A percentile compares a stretch with the other conserved stretches of the same genome.
Evolutionary conservation across 768 basidiomycete genomes (phyloP).

Genomic region (Suillus ampliporus): DNA sequence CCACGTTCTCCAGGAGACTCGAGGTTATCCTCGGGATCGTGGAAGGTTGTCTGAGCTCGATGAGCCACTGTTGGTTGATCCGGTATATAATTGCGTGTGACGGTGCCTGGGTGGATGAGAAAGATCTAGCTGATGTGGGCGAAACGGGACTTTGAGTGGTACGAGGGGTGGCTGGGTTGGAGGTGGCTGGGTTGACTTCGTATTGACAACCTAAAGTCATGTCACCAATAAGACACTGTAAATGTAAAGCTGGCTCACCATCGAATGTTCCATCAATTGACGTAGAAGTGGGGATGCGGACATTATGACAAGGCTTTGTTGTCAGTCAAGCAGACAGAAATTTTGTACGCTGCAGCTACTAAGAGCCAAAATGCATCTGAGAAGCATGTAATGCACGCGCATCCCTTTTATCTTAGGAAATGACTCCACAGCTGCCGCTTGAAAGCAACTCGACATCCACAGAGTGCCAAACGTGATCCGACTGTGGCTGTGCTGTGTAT

Average conservation of each 20-base stretch:
- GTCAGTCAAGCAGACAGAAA: background rate
- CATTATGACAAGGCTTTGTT: background rate
- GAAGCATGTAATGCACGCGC: too few relatives aligned
- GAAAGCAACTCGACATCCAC: too few relatives aligned
- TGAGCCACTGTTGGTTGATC: background rate
- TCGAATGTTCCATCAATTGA: background rate
- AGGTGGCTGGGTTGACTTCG: too few relatives aligned
- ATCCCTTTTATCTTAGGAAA: too few relatives aligned
- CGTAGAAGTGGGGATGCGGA: constrained; percentile 1
- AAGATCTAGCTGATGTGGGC: background rate
- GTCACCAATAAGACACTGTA: background rate
- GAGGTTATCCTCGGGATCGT: background rate
- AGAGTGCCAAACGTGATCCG: too few relatives aligned
- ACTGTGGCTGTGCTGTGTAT: too few relatives aligned
- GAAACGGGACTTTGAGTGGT: background rate
- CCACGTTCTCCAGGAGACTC: background rate
- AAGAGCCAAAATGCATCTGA: background rate
- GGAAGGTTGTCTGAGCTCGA: background rate
- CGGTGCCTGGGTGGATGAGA: too few relatives aligned
- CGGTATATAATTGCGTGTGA: background rate
- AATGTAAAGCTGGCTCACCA: background rate
- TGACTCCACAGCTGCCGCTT: too few relatives aligned
- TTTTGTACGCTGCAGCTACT: background rate
- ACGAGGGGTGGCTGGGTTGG: background rate
- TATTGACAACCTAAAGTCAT: background rate